Conservation (phyloP, 352 stramenopile genomes). For the Pythium coloratum region DNA sequence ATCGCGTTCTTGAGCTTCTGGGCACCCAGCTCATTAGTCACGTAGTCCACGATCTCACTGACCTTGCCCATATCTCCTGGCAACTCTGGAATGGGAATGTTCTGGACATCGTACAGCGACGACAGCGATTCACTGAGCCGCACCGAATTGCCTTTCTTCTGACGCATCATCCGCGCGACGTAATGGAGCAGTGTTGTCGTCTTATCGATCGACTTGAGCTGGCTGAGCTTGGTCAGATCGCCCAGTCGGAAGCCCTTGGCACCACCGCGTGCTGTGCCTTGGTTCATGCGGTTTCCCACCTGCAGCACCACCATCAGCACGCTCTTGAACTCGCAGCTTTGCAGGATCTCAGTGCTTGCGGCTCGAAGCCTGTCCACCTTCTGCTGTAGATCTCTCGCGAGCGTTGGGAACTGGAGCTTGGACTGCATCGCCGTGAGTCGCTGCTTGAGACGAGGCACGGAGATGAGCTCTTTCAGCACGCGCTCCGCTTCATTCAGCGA, state of each 20-base stretch:
- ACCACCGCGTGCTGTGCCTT: constrained; percentile 58
- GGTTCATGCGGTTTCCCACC: constrained; percentile 88
- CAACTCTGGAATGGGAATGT: constrained; percentile 73
- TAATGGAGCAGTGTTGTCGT: constrained; percentile 73
- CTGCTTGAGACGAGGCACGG: constrained; percentile 67
- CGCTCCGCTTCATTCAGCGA: constrained; percentile 79
- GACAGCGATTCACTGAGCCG: constrained; percentile 59
- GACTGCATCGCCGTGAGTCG: constrained; percentile 57
- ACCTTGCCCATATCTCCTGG: constrained; percentile 68
- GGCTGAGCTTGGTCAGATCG: constrained; percentile 67
- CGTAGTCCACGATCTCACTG: constrained; percentile 56
- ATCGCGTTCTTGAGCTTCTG: constrained; percentile 78
- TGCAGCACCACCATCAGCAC: constrained; percentile 73
- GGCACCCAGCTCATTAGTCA: constrained; percentile 61
- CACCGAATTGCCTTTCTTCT: constrained; percentile 68
- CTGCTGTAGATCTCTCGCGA: constrained; percentile 61
- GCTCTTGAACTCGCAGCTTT: constrained; percentile 69
- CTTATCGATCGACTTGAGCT: constrained; percentile 68
- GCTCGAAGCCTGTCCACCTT: constrained; percentile 65
- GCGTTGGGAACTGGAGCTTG: constrained; percentile 62
- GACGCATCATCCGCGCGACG: constrained; percentile 63
- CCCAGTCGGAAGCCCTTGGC: constrained; percentile 72
- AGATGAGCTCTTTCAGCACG: constrained; percentile 79
- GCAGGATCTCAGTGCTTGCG: constrained; percentile 55
- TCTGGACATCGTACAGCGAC: constrained; percentile 77